Conservation (phyloP, 345 rosid species). For the Bruguiera parviflora region DNA sequence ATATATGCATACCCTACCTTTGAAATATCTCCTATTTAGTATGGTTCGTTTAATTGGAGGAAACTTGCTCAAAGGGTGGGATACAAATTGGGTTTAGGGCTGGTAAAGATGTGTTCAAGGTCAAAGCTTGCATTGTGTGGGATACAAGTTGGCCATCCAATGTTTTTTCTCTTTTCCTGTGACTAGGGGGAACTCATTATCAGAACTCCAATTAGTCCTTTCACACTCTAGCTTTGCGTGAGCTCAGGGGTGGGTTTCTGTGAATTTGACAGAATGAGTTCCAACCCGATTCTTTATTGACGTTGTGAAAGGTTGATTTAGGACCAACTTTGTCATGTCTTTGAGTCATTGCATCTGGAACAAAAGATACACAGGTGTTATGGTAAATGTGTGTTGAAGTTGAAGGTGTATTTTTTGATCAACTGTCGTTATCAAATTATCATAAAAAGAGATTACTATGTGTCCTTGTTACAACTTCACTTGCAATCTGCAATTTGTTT, state of each 20-base stretch:
- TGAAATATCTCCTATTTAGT: background rate
- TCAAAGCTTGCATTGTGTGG: background rate
- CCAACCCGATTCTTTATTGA: background rate
- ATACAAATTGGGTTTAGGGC: background rate
- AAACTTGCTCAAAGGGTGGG: background rate
- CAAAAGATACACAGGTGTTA: background rate
- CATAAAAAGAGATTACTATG: no score
- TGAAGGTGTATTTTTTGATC: constrained; percentile 1
- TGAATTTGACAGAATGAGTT: no score
- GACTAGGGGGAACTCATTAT: background rate
- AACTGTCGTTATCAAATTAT: background rate
- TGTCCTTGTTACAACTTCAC: background rate
- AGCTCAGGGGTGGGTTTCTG: background rate
- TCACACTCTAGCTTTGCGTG: background rate
- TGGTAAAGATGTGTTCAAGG: background rate
- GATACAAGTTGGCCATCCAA: background rate
- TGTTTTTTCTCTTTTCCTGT: constrained; percentile 1
- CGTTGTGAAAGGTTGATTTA: background rate
- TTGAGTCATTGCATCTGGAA: background rate
- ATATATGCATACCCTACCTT: background rate
- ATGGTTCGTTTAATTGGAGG: background rate
- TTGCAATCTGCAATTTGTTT: no score
- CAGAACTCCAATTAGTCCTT: background rate
- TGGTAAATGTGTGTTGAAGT: background rate
- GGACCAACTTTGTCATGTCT: background rate